phyloP scores from a whole-genome alignment of 1,284 basidiomycete genomes.

The Cryptococcus hybrid region DNA sequence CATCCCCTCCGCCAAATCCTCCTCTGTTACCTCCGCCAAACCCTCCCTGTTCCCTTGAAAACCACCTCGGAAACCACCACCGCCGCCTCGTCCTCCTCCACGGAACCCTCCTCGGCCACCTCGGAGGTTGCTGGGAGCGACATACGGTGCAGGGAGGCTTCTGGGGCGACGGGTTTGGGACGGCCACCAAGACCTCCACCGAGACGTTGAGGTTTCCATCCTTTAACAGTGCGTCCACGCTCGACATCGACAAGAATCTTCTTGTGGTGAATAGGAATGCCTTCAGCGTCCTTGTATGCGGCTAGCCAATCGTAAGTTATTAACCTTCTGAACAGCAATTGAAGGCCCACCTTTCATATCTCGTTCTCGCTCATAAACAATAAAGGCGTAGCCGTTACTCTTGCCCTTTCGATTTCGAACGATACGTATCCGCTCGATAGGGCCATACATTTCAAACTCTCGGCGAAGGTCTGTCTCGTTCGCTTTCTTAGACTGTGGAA shows the following conservation, averaged over 20 bases:
- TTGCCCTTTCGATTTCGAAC: conserved; percentile 86
- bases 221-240: conserved; percentile 93
- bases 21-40: conserved; percentile 25
- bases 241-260: conserved; percentile 97
- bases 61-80: conserved; percentile 37
- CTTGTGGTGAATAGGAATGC: conserved; percentile 91
- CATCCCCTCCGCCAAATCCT: conserved; percentile 19
- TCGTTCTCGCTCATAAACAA: conserved; percentile 95
- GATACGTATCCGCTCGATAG: conserved; percentile 86
- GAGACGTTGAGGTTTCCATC: conserved; percentile 94
- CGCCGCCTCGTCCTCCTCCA: conserved; percentile 30
- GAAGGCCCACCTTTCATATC: conserved; percentile 87
- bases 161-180: conserved; percentile 72
- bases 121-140: conserved; percentile 11
- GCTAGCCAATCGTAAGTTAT: conserved; percentile 55
- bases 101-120: conserved; percentile 12
- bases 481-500: conserved; percentile 69
- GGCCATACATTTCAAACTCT: conserved; percentile 94
- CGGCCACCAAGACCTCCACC: conserved; percentile 94
- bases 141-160: conserved; percentile 40
- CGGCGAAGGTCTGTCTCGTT: conserved; percentile 87
- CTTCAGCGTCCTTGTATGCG: conserved; percentile 99
- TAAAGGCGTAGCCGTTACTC: conserved; percentile 90
- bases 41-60: conserved; percentile 35
- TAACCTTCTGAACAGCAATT: not conserved